Conservation (phyloP, 1,284 basidiomycete genomes). For the Ustilago cynodontis region DNA sequence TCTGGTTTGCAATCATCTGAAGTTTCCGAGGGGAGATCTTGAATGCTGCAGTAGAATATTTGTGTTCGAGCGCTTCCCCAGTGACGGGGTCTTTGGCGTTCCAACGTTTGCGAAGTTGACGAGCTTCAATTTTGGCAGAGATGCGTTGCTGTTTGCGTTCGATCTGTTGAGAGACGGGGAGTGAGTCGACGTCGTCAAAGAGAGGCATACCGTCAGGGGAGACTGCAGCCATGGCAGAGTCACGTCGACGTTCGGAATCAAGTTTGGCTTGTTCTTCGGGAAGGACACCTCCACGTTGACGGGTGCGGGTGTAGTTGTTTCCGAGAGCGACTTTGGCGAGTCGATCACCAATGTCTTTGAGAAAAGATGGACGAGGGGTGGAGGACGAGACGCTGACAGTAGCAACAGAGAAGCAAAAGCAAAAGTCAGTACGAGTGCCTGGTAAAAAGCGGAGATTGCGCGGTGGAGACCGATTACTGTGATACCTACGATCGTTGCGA, state of each 20-base stretch:
- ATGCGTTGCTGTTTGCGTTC: conserved; percentile 42
- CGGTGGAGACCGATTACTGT: no score
- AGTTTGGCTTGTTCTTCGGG: conserved; percentile 54
- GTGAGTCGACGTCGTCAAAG: conserved; percentile 55
- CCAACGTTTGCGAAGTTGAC: conserved; percentile 62
- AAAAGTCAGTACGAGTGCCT: background rate
- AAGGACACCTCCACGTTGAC: conserved; percentile 56
- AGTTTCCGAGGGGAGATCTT: conserved; percentile 93
- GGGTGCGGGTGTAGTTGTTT: conserved; percentile 24
- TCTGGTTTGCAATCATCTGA: conserved; percentile 86
- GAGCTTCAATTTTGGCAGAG: conserved; percentile 44
- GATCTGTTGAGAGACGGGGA: conserved; percentile 43
- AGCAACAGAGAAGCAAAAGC: background rate
- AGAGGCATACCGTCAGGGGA: conserved; percentile 61
- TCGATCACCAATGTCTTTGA: conserved; percentile 34
- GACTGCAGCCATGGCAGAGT: conserved; percentile 56
- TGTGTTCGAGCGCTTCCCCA: conserved; percentile 76
- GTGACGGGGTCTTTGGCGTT: conserved; percentile 50
- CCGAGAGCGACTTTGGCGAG: conserved; percentile 44
- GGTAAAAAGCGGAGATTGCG: background rate
- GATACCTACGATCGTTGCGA: conserved; percentile 27
- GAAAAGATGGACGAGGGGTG: conserved; percentile 26
- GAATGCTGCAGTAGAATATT: conserved; percentile 89
- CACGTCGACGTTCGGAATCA: conserved; percentile 50
- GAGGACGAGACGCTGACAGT: conserved; percentile 36